Base-by-base conservation (phyloP, 2,329 filamentous ascomycete genomes). In the Trichoderma semiorbis region DNA sequence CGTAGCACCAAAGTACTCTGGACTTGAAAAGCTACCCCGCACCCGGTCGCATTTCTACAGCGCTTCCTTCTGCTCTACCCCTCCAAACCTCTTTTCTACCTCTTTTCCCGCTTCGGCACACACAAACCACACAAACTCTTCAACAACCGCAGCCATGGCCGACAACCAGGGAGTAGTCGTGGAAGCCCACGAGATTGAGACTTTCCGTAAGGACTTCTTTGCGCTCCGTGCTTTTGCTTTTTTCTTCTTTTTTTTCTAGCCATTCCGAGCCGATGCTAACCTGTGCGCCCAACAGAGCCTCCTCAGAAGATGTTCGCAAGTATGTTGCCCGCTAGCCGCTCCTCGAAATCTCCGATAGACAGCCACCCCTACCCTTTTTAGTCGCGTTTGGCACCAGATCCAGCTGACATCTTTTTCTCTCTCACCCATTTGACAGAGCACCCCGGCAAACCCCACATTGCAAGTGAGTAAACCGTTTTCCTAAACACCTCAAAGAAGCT, bases 121-220 rank as follows among this genome's bases (percentile, higher is more conserved):
- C 24, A 53, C 32, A 34, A 30, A n/a, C 58, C 21, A 16, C 21
- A 61, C n/a, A 47, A 69, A 61, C 47, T 24, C 50, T 7, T 28
- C 26, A 62, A 69, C 21, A 32, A 3, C 18, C 39, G 16, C 67
- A 78, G 75, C 74, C 73, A 88, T 88, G 86, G 83, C 83, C 78
- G 82, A 78, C 74, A 76, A 76, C 68, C 78, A 87, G 77, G 76
- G 88, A 87, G 62, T 90, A 77, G 92, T 94, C 78, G 86, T 87
- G 73, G 92, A 94, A 85, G 91, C 92, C 78, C 92, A 94, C 82
- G 83, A 90, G 79, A 91, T 94, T 76, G 90, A 93, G 82, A 94
- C 92, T 24, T 93, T 85, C 79, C 88, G 89, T 91, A 83, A 86
- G 89, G 68, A 69, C 71, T 18, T 24, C 11, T 36, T 26, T 43